Conservation (phyloP, 768 basidiomycete genomes). For the Boletus sp. region DNA sequence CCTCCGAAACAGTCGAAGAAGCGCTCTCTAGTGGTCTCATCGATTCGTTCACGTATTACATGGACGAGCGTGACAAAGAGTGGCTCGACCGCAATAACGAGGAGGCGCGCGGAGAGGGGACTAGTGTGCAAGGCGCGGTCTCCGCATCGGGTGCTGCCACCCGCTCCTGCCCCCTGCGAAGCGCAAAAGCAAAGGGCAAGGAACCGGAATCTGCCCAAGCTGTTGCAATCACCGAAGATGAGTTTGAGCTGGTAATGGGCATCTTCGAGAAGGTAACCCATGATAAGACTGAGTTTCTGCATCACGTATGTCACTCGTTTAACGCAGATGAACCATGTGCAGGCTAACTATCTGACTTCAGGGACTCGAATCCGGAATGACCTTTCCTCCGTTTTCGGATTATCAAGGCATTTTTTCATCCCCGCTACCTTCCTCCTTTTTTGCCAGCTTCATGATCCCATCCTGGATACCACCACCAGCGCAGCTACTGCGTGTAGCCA, state of each 20-base stretch:
- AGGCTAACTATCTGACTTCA: conserved; percentile 22
- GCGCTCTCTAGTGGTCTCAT: conserved; percentile 55
- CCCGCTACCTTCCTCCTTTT: conserved; percentile 57
- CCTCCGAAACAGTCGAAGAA: conserved; percentile 87
- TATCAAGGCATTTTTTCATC: conserved; percentile 69
- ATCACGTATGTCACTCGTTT: conserved; percentile 61
- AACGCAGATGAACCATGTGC: not conserved
- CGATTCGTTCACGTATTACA: conserved; percentile 82
- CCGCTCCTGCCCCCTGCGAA: conserved; percentile 54
- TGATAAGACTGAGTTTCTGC: conserved; percentile 85
- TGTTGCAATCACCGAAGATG: conserved; percentile 78
- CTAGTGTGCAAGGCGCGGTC: conserved; percentile 70
- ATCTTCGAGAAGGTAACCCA: conserved; percentile 90
- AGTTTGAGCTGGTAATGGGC: conserved; percentile 95
- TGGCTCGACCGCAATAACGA: conserved; percentile 95
- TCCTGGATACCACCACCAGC: conserved; percentile 64
- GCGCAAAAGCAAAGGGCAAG: conserved; percentile 82
- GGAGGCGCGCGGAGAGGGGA: conserved; percentile 81
- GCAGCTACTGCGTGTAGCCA: conserved; percentile 66
- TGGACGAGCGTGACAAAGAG: conserved; percentile 94
- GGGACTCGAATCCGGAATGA: conserved; percentile 65
- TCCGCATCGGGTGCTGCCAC: conserved; percentile 50
- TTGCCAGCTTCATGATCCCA: conserved; percentile 69
- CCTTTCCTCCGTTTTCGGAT: conserved; percentile 70
- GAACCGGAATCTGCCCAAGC: conserved; percentile 69